Conservation (phyloP, 345 rosid species). For the Psidium guajava region DNA sequence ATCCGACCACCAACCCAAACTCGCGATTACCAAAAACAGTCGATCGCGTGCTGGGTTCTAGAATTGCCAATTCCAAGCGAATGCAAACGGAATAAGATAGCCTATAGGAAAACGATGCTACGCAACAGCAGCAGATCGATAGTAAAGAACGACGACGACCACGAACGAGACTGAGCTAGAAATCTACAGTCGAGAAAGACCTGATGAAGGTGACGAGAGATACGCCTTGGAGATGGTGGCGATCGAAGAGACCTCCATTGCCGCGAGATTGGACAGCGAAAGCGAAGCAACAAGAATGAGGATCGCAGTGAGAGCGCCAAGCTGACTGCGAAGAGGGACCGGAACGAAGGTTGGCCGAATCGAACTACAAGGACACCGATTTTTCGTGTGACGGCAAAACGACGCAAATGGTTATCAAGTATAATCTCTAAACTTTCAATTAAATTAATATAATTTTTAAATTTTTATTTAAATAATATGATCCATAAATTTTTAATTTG, state of each 20-base stretch:
- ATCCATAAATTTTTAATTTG: too few species aligned
- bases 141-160: background rate
- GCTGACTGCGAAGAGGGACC: too few species aligned
- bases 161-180: background rate
- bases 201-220: conserved; percentile 21
- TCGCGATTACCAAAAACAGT: background rate
- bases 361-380: too few species aligned
- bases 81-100: background rate
- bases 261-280: background rate
- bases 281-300: background rate
- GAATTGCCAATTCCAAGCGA: background rate
- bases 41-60: background rate
- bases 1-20: background rate
- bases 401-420: too few species aligned
- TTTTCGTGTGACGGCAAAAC: too few species aligned
- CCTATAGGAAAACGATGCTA: accelerated
- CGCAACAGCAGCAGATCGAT: background rate
- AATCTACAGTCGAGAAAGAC: conserved; percentile 5
- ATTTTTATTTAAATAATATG: too few species aligned
- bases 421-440: too few species aligned
- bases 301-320: background rate
- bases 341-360: too few species aligned
- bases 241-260: conserved; percentile 40
- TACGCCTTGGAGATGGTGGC: conserved; percentile 12
- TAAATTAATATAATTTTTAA: too few species aligned